Base-by-base conservation (phyloP, 441 rosid species). In the Daphne laureola region DNA sequence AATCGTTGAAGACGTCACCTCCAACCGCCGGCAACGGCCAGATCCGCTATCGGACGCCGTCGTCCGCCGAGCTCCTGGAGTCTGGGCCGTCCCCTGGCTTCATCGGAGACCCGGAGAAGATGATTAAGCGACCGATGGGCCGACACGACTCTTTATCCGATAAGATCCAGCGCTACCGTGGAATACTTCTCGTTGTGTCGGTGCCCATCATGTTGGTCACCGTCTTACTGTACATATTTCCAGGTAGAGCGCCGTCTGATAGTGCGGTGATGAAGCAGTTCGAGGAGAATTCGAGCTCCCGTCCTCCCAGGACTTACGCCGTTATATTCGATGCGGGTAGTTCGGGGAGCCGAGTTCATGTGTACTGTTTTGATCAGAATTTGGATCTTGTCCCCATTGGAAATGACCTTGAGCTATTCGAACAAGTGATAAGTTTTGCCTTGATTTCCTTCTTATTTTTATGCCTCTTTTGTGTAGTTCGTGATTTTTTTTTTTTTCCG, bases 281-380 rank as follows among this genome's bases (percentile, higher is more conserved):
- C 59, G 67, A 73, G 61, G 18, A 78, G 53, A 48, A 12, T 43
- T 64, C 40, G 63, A 50, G 48, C 43, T 64, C 65, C 45, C 68
- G 67, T 48, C 68, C 64, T 23, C 59, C 68, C 1, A 81, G 51
- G 78, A 81, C 67, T 41, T 92, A 72, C 36, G 96, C 96, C 0
- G 97, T 93, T 41, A 72, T 93, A 26, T 93, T 89, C 46, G 97
- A 93, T 46, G 98, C 98, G 18, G 97, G 98, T 0, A 92, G 98
- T 65, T 89, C 98, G 12, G 98, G 97, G 16, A 92, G 98, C 67
- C 79, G 98, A 17, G 98, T 92, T 31, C 98, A 92, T 52, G 98
- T 92, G 31, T 92, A 65, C 53, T 92, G 96, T 61, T 92, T 92
- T 18, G 96, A 92, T 73, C 77, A 62, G 47, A 84, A 89, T 65